Evolutionary conservation across 176 grass and related monocot species (phyloP).

Genomic region (Tillandsia leiboldiana): DNA sequence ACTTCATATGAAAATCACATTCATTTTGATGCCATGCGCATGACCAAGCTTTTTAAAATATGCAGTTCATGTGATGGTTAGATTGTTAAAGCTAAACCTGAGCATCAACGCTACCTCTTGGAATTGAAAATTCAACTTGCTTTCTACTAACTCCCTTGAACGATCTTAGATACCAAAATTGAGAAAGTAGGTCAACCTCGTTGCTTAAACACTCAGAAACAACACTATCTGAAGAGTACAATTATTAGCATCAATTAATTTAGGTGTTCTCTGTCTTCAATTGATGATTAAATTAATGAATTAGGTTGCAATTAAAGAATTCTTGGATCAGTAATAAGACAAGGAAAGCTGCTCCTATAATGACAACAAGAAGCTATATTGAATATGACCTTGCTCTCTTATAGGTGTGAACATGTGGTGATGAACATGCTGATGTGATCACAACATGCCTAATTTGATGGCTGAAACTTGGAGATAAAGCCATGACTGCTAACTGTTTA

Average conservation of each 20-base stretch:
- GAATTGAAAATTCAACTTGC: background rate
- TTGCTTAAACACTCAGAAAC: too few species aligned
- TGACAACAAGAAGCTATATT: background rate
- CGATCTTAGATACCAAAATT: too few species aligned
- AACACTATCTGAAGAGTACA: too few species aligned
- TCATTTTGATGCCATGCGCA: background rate
- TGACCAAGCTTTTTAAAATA: background rate
- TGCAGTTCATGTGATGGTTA: background rate
- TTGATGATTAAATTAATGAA: too few species aligned
- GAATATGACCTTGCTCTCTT: background rate
- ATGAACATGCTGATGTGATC: slow-evolving; percentile 16
- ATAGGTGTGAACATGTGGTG: background rate
- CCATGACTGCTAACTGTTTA: slow-evolving; percentile 49
- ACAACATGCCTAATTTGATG: slow-evolving; percentile 1
- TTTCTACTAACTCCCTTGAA: too few species aligned
- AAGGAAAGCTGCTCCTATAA: background rate
- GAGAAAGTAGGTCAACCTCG: too few species aligned
- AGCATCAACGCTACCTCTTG: background rate
- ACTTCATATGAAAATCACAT: background rate
- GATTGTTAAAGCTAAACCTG: background rate
- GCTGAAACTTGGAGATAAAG: slow-evolving; percentile 32
- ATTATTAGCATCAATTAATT: too few species aligned
- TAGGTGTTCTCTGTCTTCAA: too few species aligned
- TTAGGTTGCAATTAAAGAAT: too few species aligned
- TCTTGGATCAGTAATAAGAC: background rate